These are phyloP conservation scores for Plasmodium inui DNA, from an alignment of 169 alveolate genomes.

Conservation along the genomic window DNA sequence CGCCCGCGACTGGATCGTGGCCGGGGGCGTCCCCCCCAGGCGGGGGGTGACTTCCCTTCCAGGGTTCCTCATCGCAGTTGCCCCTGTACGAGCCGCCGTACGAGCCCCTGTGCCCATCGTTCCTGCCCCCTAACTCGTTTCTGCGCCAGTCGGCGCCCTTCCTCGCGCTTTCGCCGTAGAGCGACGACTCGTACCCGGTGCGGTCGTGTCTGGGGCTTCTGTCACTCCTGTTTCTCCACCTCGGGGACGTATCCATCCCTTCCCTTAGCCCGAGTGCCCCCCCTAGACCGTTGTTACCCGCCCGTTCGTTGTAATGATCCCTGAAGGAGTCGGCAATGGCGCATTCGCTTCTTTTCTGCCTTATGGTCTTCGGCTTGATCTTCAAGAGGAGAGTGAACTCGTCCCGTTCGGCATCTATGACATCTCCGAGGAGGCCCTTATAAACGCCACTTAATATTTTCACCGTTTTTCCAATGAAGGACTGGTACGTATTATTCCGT, in stretches of 20 bases:
- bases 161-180: not conserved
- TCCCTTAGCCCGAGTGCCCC: not conserved
- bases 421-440: constrained; percentile 84
- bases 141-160: not conserved
- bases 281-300: not conserved
- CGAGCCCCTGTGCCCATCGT: not conserved
- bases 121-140: not conserved
- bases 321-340: constrained; percentile 55
- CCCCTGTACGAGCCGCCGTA: not conserved
- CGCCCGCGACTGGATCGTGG: not conserved
- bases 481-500: constrained; percentile 24
- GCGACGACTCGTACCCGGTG: constrained; percentile 6
- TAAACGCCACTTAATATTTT: constrained; percentile 84
- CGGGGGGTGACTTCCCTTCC: not conserved
- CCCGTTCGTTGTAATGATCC: constrained; percentile 1
- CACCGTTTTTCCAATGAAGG: constrained; percentile 85
- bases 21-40: not conserved
- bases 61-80: not conserved
- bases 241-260: not conserved
- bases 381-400: constrained; percentile 85
- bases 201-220: not conserved
- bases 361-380: constrained; percentile 83
- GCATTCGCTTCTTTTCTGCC: constrained; percentile 83
- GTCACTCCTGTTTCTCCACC: not conserved
- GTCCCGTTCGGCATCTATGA: constrained; percentile 82